Conservation (phyloP, 257 asterid species). For the Solanum virginianum region DNA sequence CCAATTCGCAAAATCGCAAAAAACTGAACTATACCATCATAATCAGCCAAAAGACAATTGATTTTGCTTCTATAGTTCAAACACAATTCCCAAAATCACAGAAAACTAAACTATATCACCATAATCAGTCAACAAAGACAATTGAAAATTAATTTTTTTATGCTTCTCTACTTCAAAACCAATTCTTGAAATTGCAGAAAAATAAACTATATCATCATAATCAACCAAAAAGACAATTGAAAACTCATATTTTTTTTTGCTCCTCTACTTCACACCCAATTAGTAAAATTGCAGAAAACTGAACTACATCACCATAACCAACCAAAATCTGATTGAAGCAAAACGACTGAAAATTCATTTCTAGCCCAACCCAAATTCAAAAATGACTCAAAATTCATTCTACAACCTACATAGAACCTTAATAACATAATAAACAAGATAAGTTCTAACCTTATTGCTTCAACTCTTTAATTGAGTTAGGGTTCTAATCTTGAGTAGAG, state of each 20-base stretch:
- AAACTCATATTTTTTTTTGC: neutral
- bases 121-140: neutral
- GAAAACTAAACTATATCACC: neutral
- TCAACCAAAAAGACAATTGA: neutral
- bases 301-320: neutral
- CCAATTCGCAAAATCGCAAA: neutral
- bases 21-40: neutral
- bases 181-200: neutral
- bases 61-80: too few relatives aligned
- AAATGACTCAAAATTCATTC: neutral
- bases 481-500: too few relatives aligned
- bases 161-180: neutral
- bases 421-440: too few relatives aligned
- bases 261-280: neutral
- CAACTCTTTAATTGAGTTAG: too few relatives aligned
- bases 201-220: too few relatives aligned
- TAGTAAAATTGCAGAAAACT: neutral
- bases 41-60: neutral
- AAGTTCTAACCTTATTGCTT: too few relatives aligned
- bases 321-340: neutral
- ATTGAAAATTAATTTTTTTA: too few relatives aligned
- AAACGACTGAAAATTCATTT: neutral
- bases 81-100: too few relatives aligned
- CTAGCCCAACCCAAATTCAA: neutral
- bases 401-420: too few relatives aligned